A percentile compares a stretch with the other conserved stretches of the same genome.
phyloP scores from a whole-genome alignment of 1,284 basidiomycete genomes.

The Ustilago loliicola region DNA sequence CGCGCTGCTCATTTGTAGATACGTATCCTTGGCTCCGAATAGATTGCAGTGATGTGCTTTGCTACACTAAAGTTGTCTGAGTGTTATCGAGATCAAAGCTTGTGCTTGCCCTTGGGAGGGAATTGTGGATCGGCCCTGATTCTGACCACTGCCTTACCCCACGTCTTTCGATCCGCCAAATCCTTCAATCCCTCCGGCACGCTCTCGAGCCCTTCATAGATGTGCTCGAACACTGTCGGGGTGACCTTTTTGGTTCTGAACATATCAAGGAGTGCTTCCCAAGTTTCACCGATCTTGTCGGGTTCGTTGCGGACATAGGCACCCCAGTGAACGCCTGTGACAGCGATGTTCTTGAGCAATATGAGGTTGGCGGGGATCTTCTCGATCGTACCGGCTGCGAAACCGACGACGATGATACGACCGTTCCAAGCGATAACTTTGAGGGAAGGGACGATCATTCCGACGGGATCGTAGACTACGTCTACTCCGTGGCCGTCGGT shows the following conservation, averaged over 20 bases:
- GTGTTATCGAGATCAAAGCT: conserved; percentile 30
- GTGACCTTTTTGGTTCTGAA: conserved; percentile 78
- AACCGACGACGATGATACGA: conserved; percentile 87
- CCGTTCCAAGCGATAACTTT: conserved; percentile 87
- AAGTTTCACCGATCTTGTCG: conserved; percentile 78
- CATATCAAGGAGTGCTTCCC: conserved; percentile 81
- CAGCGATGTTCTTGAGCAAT: conserved; percentile 87
- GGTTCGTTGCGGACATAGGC: conserved; percentile 75
- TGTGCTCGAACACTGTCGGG: conserved; percentile 80
- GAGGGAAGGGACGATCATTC: conserved; percentile 61
- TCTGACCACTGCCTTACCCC: conserved; percentile 87
- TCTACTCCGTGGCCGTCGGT: conserved; percentile 72
- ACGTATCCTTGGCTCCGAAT: neutral
- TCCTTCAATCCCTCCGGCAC: conserved; percentile 75
- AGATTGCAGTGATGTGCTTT: neutral
- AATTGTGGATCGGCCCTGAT: conserved; percentile 71
- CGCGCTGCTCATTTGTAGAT: neutral
- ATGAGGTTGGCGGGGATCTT: conserved; percentile 77
- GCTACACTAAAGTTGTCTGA: neutral
- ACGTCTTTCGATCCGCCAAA: conserved; percentile 82
- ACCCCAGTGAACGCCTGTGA: conserved; percentile 64
- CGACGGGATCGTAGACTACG: conserved; percentile 73
- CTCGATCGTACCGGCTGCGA: conserved; percentile 66
- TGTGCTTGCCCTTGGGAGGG: conserved; percentile 56
- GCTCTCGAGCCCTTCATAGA: conserved; percentile 80